phyloP scores from a whole-genome alignment of 2,329 filamentous ascomycete genomes.

The Rasamsonia emersonii region DNA sequence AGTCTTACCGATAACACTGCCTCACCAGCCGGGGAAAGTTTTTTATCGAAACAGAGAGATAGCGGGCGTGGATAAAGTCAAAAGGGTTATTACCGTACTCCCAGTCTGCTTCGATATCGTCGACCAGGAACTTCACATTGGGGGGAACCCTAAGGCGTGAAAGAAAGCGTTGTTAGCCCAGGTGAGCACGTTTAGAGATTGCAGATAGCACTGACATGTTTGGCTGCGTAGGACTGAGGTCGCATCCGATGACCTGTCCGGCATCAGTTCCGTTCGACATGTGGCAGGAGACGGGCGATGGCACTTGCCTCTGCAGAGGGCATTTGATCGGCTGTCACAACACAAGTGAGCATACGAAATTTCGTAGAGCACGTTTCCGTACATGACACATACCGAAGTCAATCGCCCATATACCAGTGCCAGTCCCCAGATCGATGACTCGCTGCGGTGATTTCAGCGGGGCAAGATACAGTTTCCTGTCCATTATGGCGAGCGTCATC shows the following conservation, averaged over 20 bases:
- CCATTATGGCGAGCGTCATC: constrained; percentile 7
- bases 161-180: background rate
- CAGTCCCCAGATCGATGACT: constrained; percentile 10
- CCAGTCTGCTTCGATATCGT: constrained; percentile 52
- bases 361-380: background rate
- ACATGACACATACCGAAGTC: constrained; percentile 4
- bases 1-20: constrained; percentile 33
- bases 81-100: constrained; percentile 41
- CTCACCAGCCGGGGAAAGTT: constrained; percentile 46
- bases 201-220: background rate
- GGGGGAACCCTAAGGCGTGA: constrained; percentile 45
- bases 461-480: constrained; percentile 7
- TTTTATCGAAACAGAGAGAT: constrained; percentile 48
- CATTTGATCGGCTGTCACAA: background rate
- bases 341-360: background rate
- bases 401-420: constrained; percentile 10
- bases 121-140: constrained; percentile 49
- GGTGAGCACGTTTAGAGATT: background rate
- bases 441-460: constrained; percentile 6
- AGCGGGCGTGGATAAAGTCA: constrained; percentile 54
- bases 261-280: too few species aligned
- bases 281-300: too few species aligned
- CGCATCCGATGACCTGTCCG: background rate
- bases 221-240: background rate
- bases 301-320: constrained; percentile 1